Percentiles rank a stretch among this genome's conserved stretches.
These are phyloP conservation scores for Ilyonectria robusta DNA, from an alignment of 2,329 filamentous ascomycete species.

Conservation along the genomic window DNA sequence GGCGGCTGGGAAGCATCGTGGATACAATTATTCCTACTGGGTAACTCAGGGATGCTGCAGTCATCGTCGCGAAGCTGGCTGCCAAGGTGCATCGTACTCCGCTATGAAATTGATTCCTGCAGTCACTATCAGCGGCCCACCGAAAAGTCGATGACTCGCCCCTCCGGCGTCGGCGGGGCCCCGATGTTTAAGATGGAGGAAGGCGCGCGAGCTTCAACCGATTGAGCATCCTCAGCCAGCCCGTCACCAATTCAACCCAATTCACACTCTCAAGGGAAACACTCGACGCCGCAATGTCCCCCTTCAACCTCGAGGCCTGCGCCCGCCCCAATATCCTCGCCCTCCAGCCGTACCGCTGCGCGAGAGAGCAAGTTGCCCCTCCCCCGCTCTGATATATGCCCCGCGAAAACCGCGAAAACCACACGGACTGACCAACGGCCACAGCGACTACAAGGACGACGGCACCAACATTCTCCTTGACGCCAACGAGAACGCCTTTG, in stretches of 20 bases:
- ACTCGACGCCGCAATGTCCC: conserved; percentile 60
- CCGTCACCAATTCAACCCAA: background rate
- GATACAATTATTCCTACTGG: too few relatives aligned
- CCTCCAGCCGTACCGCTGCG: conserved; percentile 84
- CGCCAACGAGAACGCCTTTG: conserved; percentile 97
- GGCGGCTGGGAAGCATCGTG: too few relatives aligned
- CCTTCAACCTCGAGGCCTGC: conserved; percentile 82
- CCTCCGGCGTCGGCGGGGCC: conserved; percentile 45
- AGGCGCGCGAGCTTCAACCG: conserved; percentile 14
- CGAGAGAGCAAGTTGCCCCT: conserved; percentile 76
- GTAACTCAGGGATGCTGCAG: too few relatives aligned
- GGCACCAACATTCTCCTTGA: conserved; percentile 96
- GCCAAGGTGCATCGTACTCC: background rate
- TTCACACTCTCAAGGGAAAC: background rate
- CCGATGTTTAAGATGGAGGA: conserved; percentile 25
- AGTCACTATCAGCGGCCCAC: conserved; percentile 34
- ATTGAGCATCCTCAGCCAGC: conserved; percentile 9
- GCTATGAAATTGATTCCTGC: background rate
- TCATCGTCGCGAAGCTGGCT: too few relatives aligned
- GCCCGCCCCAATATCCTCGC: conserved; percentile 83
- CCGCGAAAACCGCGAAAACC: conserved; percentile 33
- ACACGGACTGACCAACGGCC: conserved; percentile 40
- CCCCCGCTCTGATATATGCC: conserved; percentile 26
- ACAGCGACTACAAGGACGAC: conserved; percentile 98
- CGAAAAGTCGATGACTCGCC: conserved; percentile 41